These are phyloP conservation scores for Tetrapisispora taiwanensis DNA, from an alignment of 805 yeast genomes.

Conservation along the genomic window DNA sequence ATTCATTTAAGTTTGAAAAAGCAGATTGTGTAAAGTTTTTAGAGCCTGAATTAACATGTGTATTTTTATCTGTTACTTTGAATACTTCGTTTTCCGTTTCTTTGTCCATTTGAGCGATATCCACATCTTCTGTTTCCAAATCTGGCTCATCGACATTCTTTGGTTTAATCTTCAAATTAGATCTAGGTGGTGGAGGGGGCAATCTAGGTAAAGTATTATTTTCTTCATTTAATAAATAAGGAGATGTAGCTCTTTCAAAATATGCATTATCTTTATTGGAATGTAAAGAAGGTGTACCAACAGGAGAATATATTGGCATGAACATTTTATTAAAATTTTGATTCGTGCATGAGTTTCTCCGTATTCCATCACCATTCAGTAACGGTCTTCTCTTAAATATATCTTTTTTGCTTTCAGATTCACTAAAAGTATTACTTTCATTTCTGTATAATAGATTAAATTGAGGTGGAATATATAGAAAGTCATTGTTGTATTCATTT, in stretches of 20 bases:
- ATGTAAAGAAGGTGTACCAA: not conserved
- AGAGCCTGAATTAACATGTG: slow-evolving; percentile 26
- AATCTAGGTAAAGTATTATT: slow-evolving; percentile 5
- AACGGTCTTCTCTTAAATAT: not conserved
- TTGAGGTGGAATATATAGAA: slow-evolving; percentile 26
- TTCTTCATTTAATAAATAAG: not conserved
- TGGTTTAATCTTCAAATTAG: slow-evolving; percentile 9
- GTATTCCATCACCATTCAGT: not conserved
- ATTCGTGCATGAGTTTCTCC: not conserved
- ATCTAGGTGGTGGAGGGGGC: slow-evolving; percentile 22
- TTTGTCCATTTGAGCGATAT: slow-evolving; percentile 16
- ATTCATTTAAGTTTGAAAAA: slow-evolving; percentile 27
- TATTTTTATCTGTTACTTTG: slow-evolving; percentile 19
- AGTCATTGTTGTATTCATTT: slow-evolving; percentile 18
- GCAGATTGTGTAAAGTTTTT: slow-evolving; percentile 25
- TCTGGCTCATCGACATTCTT: slow-evolving; percentile 12
- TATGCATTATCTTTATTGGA: not conserved
- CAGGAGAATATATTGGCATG: not conserved
- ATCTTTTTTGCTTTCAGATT: not conserved
- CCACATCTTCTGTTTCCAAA: slow-evolving; percentile 12
- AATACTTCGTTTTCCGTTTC: slow-evolving; percentile 14
- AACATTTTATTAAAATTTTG: slow-evolving; percentile 1
- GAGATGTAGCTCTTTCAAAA: slow-evolving; percentile 8
- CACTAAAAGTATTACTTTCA: not conserved
- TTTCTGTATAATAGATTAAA: slow-evolving; percentile 18